phyloP scores from a whole-genome alignment of 176 grass and related monocot genomes.

The Raddia distichophylla region DNA sequence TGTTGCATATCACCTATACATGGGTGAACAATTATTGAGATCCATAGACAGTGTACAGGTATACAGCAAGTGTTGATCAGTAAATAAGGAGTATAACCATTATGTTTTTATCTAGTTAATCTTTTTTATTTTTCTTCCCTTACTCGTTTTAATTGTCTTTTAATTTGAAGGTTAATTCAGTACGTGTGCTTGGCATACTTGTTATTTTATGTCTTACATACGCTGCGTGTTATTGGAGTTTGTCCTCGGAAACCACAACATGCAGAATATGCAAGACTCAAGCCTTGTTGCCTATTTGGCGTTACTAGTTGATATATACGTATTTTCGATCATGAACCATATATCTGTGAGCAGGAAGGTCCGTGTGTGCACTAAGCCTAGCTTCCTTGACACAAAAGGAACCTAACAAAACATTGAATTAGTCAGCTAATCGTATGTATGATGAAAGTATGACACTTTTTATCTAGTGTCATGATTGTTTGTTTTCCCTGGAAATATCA shows the following conservation, averaged over 20 bases:
- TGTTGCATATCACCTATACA: not conserved
- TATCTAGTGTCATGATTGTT: constrained; percentile 59
- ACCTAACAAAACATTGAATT: constrained; percentile 32
- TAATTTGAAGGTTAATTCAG: not conserved
- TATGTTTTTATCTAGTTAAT: not conserved
- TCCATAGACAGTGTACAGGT: not conserved
- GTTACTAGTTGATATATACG: not conserved
- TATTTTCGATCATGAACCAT: not conserved
- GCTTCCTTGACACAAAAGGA: constrained; percentile 67
- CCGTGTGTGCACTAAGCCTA: constrained; percentile 35
- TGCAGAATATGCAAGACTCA: not conserved
- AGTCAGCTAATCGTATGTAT: constrained; percentile 46
- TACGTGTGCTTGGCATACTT: not conserved
- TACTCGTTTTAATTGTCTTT: not conserved
- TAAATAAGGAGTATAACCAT: not conserved
- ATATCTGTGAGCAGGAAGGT: constrained; percentile 35
- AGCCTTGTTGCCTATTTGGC: not conserved
- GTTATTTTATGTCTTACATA: constrained; percentile 38
- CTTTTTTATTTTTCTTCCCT: not conserved
- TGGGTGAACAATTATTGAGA: not conserved
- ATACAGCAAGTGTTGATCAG: not conserved
- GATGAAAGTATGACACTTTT: constrained; percentile 56
- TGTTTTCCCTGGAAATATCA: constrained; percentile 43
- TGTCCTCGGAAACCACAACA: not conserved
- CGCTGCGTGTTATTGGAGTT: not conserved